These are phyloP conservation scores for Cicer chorassanicum DNA, from an alignment of 306 rosid genomes.

Conservation along the genomic window DNA sequence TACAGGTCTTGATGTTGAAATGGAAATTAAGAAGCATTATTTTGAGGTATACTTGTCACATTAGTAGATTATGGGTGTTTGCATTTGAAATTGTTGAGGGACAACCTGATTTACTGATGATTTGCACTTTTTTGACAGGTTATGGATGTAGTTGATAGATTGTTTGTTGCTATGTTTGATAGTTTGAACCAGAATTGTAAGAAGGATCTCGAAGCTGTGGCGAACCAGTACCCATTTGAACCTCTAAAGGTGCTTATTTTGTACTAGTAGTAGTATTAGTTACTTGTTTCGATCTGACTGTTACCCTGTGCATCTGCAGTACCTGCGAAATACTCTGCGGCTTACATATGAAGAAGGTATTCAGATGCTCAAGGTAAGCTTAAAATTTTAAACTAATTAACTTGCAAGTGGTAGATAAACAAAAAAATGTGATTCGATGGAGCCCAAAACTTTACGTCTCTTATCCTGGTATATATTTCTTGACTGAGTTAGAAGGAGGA, in stretches of 20 bases:
- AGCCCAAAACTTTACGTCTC: background rate
- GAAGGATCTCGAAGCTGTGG: conserved; percentile 74
- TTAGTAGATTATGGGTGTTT: conserved; percentile 1
- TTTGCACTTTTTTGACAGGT: conserved; percentile 60
- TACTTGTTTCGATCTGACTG: conserved; percentile 37
- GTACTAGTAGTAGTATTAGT: background rate
- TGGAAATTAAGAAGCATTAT: conserved; percentile 78
- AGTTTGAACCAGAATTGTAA: conserved; percentile 63
- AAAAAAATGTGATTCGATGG: background rate
- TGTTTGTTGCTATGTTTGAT: conserved; percentile 81
- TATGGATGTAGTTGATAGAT: conserved; percentile 73
- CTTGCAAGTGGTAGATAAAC: background rate
- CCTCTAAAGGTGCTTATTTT: conserved; percentile 72
- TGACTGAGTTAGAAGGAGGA: background rate
- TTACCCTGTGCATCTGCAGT: conserved; percentile 60
- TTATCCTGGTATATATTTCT: background rate
- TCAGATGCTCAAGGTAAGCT: conserved; percentile 86
- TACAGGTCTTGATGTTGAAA: conserved; percentile 90
- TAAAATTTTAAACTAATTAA: conserved; percentile 5
- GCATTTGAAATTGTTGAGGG: conserved; percentile 21
- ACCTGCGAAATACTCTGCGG: conserved; percentile 73
- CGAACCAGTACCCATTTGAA: conserved; percentile 81
- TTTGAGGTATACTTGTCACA: conserved; percentile 64
- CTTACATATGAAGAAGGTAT: conserved; percentile 92
- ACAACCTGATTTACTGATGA: conserved; percentile 26